Evolutionary conservation across 75 land plant species (phyloP).

Genomic region (Azolla pinnata): DNA sequence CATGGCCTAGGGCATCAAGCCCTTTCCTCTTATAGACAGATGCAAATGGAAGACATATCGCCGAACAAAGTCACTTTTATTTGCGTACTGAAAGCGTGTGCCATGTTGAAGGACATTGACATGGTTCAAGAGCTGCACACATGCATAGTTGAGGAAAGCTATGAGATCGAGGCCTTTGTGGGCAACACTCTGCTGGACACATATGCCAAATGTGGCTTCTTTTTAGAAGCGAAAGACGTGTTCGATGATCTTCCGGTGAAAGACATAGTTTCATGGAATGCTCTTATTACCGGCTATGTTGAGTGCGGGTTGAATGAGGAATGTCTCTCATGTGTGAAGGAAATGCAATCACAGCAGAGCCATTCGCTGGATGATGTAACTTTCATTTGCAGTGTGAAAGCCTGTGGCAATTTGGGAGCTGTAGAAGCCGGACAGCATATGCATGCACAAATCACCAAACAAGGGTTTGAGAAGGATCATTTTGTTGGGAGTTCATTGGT

Average conservation of each 20-base stretch:
- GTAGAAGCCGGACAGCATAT: constrained; percentile 10
- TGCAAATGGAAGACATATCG: neutral
- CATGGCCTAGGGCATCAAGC: constrained; percentile 26
- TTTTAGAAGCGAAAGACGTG: constrained; percentile 22
- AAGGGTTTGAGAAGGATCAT: constrained; percentile 7
- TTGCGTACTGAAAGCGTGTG: constrained; percentile 43
- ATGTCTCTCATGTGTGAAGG: constrained; percentile 7
- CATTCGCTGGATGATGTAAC: constrained; percentile 10
- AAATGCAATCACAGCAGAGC: constrained; percentile 16
- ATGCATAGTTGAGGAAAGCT: constrained; percentile 18
- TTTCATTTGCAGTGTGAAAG: constrained; percentile 7
- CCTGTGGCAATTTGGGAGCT: constrained; percentile 14
- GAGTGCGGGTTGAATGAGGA: constrained; percentile 10
- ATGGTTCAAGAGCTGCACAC: constrained; percentile 37
- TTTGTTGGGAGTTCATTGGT: constrained; percentile 9
- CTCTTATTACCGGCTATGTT: constrained; percentile 23
- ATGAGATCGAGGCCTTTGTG: constrained; percentile 24
- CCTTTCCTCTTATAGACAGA: constrained; percentile 21
- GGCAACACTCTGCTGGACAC: constrained; percentile 23
- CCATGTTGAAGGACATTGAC: constrained; percentile 23
- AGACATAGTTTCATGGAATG: constrained; percentile 31
- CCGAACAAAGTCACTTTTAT: constrained; percentile 42
- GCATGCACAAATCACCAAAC: neutral
- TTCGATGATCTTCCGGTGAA: constrained; percentile 41
- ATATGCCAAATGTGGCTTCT: constrained; percentile 14